Conservation (phyloP, 371 early-diverging fungal species). For the Mucor circinelloides region DNA sequence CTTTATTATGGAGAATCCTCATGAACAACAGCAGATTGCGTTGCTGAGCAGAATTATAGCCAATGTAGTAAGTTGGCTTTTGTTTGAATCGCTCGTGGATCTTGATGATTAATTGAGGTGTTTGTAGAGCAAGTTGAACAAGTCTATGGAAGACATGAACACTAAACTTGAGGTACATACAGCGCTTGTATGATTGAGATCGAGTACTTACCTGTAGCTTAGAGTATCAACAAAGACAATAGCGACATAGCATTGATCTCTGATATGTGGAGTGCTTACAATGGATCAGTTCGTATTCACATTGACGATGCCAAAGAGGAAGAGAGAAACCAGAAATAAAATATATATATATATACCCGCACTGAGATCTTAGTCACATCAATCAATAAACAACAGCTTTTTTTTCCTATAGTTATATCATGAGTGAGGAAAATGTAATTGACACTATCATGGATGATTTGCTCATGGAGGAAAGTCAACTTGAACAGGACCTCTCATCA, state of each 20-base stretch:
- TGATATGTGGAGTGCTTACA: constrained; percentile 30
- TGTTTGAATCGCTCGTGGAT: not conserved
- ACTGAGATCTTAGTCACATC: not conserved
- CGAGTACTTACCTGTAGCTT: not conserved
- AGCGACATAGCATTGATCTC: constrained; percentile 8
- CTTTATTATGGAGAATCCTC: constrained; percentile 34
- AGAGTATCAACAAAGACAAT: constrained; percentile 21
- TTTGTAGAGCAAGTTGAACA: constrained; percentile 27
- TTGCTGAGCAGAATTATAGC: constrained; percentile 28
- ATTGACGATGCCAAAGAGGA: constrained; percentile 21
- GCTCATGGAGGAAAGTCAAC: not conserved
- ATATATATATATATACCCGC: not conserved
- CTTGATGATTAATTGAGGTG: not conserved
- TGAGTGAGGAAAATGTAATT: not conserved
- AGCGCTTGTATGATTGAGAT: not conserved
- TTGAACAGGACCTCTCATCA: not conserved
- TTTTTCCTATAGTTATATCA: not conserved
- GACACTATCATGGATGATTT: not conserved
- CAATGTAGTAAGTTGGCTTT: constrained; percentile 23
- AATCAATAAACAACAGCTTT: constrained; percentile 1
- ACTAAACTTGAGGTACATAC: constrained; percentile 24
- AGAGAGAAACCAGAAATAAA: not conserved
- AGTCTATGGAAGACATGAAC: constrained; percentile 22
- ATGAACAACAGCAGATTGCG: constrained; percentile 35
- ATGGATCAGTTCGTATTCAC: constrained; percentile 29